Evolutionary conservation across 176 grass and related monocot genomes (phyloP).

Genomic region (Aegilops bicornis): DNA sequence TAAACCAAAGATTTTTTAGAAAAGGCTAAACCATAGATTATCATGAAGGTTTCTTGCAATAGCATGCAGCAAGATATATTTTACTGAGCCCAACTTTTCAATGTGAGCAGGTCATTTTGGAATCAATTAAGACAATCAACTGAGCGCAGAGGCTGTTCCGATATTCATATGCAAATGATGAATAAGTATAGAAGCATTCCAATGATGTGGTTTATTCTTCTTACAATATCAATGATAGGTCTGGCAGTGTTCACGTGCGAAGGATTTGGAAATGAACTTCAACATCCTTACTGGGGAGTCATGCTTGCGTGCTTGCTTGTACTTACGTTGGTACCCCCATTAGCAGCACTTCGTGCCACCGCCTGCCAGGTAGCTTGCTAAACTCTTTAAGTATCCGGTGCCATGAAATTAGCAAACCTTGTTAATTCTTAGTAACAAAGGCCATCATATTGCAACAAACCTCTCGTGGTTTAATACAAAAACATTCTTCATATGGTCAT

Average conservation of each 20-base stretch:
- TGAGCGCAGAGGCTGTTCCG: neutral
- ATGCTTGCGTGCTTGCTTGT: neutral
- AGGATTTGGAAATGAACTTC: slow-evolving; percentile 11
- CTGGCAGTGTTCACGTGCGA: slow-evolving; percentile 15
- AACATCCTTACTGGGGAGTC: slow-evolving; percentile 35
- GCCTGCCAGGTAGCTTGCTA: neutral
- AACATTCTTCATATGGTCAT: neutral
- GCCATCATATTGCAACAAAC: neutral
- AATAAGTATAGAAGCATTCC: slow-evolving; percentile 14
- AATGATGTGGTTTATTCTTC: slow-evolving; percentile 9
- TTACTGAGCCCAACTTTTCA: neutral
- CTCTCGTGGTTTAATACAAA: neutral
- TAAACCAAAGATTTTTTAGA: too few species aligned
- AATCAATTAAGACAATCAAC: neutral
- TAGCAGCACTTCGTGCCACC: slow-evolving; percentile 1
- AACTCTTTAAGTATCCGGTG: neutral
- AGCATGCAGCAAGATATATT: neutral
- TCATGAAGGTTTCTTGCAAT: neutral
- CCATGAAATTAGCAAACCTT: neutral
- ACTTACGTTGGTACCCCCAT: neutral
- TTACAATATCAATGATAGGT: slow-evolving; percentile 2
- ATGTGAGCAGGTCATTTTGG: neutral
- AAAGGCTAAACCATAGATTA: neutral
- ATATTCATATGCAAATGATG: neutral
- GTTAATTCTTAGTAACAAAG: neutral